Evolutionary conservation across 164 flowering plant species (phyloP).

Genomic region (Macadamia tetraphylla): DNA sequence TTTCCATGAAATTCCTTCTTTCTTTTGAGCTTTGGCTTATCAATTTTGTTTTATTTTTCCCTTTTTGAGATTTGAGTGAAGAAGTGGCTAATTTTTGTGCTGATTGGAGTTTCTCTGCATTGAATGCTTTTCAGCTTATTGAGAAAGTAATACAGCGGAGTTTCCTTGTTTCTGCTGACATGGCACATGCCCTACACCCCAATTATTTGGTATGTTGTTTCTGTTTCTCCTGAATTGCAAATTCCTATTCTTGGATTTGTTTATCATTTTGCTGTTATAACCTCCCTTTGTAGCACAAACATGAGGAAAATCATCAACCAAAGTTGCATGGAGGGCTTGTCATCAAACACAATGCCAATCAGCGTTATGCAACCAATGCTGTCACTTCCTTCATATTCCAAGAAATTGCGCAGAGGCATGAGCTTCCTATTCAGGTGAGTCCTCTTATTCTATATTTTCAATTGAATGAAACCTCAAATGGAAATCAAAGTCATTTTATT

Average conservation of each 20-base stretch:
- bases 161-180: constrained; percentile 93
- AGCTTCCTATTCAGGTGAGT: constrained; percentile 77
- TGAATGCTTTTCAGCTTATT: constrained; percentile 42
- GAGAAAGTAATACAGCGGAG: constrained; percentile 83
- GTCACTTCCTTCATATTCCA: constrained; percentile 81
- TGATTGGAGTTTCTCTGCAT: background rate
- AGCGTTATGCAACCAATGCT: constrained; percentile 94
- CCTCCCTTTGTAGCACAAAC: constrained; percentile 61
- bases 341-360: constrained; percentile 92
- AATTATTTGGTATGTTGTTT: constrained; percentile 67
- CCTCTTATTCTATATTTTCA: too few relatives aligned
- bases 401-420: constrained; percentile 73
- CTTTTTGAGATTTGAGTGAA: too few relatives aligned
- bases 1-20: too few relatives aligned
- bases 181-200: constrained; percentile 99
- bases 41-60: too few relatives aligned
- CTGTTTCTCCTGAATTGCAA: background rate
- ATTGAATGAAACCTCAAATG: too few relatives aligned
- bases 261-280: constrained; percentile 4
- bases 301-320: constrained; percentile 95
- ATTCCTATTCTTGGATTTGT: background rate
- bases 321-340: constrained; percentile 94
- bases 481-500: too few relatives aligned
- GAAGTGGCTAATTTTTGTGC: background rate
- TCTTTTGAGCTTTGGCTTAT: background rate